Evolutionary conservation across 208 protist genomes (phyloP), one percentile per base, ranked within the genome.

Genomic region (Endotrypanum monterogeii): DNA sequence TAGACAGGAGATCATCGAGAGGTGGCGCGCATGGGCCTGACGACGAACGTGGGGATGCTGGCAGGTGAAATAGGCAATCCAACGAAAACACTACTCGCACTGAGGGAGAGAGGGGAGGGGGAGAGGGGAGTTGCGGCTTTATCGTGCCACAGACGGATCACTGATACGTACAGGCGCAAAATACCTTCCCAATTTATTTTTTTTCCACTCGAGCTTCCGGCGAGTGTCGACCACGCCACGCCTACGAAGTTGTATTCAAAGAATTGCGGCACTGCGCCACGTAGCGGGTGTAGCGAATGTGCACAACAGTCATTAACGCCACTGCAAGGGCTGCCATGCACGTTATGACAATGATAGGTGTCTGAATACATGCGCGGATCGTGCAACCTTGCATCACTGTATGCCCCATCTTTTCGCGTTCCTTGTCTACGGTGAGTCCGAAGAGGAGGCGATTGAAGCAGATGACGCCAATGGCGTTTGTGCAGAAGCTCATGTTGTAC

Each of bases 381-480:
- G 67, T 83, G 80, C 84, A 89, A 14, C 83, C 87, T 74, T 74
- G 71, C 35, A 35, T 62, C 54, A 78, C 67, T 8, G 76, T 75
- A 77, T 82, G 78, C 25, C 63, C 77, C 63, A 82, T 79, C 55
- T 86, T 87, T 37, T 81, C 76, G 68, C 85, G 85, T 76, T 89
- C 63, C 37, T 68, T 30, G 69, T 93, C 88, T 54, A 93, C 79
- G 52, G 76, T 80, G 62, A 82, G 74, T 28, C 88, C 88, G 60
- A 93, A 93, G 32, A 93, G 73, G 61, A 88, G 74, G 66, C 88
- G 85, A 73, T 93, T 93, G 66, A 90, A 93, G 74, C 83, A 83
- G 55, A 93, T 83, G 32, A 89, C 83, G 56, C 77, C 87, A 30
- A 93, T 81, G 28, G 87, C 78, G 25, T 81, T 87, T 35, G 81